Base-by-base conservation (phyloP, 208 protist genomes). In the Crithidia thermophila region DNA sequence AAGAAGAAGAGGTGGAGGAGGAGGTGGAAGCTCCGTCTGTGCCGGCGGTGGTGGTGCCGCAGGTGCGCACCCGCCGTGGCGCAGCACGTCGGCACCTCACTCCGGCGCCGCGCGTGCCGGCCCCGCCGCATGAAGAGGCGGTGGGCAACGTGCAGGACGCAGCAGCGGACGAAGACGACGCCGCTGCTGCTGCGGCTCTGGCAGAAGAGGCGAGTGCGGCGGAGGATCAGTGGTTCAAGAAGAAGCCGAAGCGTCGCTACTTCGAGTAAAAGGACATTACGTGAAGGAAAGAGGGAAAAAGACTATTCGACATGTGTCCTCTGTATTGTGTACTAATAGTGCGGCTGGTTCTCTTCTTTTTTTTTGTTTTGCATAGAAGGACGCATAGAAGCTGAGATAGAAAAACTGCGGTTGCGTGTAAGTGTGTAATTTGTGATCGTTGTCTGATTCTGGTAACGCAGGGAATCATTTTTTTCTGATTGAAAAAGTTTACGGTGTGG, bases 181-280 rank as follows among this genome's bases (percentile, higher is more conserved):
- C n/a, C 62, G 16, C 21, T 31, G 21, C 7, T 33, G 58, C 64
- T 13, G 50, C 34, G 27, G n/a, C n/a, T n/a, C n/a, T n/a, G n/a
- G 31, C 0, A 2, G 31, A 21, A 11, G 20, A 3, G 18, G 57
- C 8, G 9, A 4, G 16, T 1, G 39, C 18, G 30, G 46, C 46
- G 0, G 57, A 69, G 23, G 75, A 80, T 50, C 70, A 78, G 68
- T 84, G 77, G 70, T 81, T 81, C 39, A 73, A 58, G 18, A 71
- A 52, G 64, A 71, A 72, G 23, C 62, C 77, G 18, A 84, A 84
- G 74, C 77, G 82, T 13, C 75, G 72, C 13, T 65, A 72, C 46
- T 74, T 79, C 34, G 75, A 69, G 49, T 88, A 72, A 46, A 14
- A 10, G 0, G 5, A 9, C n/a, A n/a, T n/a, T n/a, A n/a, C n/a